Conservation (phyloP, 192 early-diverging fungal species). For the Phlyctochytrium planicorne region DNA sequence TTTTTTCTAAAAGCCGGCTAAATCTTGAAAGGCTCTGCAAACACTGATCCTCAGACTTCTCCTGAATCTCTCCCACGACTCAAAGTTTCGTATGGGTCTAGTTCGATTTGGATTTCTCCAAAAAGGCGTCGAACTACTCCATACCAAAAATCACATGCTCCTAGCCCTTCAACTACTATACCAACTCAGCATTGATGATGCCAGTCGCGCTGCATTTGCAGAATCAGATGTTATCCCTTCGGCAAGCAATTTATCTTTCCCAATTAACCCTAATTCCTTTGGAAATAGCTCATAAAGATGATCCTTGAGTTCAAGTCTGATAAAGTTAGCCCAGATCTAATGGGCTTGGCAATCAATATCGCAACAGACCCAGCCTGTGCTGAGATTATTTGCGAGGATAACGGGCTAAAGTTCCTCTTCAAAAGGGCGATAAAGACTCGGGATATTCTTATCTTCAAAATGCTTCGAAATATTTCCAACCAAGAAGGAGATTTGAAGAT, state of each 20-base stretch:
- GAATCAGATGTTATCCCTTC: constrained; percentile 32
- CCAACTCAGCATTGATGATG: constrained; percentile 47
- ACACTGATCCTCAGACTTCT: constrained; percentile 33
- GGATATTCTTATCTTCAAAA: constrained; percentile 54
- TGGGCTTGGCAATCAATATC: constrained; percentile 57
- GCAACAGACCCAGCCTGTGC: constrained; percentile 35
- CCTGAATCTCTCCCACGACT: constrained; percentile 51
- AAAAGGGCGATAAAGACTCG: constrained; percentile 52
- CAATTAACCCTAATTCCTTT: neutral
- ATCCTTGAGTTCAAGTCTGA: constrained; percentile 47
- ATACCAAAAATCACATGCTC: constrained; percentile 34
- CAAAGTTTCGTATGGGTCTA: constrained; percentile 32
- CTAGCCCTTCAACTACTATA: constrained; percentile 48
- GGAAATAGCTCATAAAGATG: constrained; percentile 43
- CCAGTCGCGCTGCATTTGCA: constrained; percentile 29
- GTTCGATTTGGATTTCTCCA: constrained; percentile 30
- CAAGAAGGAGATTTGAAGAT: constrained; percentile 37
- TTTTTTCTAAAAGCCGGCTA: constrained; percentile 10
- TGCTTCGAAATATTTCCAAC: constrained; percentile 48
- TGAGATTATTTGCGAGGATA: constrained; percentile 39
- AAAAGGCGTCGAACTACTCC: constrained; percentile 34
- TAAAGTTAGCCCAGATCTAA: constrained; percentile 42
- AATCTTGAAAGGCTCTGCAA: constrained; percentile 38
- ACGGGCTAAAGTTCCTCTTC: constrained; percentile 53
- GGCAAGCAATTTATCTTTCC: constrained; percentile 13